Conservation (phyloP, 306 rosid genomes). For the Prunus padus region DNA sequence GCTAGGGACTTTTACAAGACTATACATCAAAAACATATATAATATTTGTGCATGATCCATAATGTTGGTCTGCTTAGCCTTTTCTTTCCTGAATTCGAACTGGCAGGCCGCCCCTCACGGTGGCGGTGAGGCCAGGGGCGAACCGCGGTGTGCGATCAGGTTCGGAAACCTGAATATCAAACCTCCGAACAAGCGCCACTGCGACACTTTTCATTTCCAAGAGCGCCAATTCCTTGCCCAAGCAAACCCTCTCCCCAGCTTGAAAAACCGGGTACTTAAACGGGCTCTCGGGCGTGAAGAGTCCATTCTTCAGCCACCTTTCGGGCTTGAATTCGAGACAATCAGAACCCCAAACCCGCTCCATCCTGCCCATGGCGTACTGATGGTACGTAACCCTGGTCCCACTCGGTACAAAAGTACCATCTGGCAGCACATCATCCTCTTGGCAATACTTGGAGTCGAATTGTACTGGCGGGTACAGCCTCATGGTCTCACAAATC, state of each 20-base stretch:
- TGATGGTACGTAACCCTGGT: conserved; percentile 84
- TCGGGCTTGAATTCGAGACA: conserved; percentile 62
- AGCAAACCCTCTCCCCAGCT: conserved; percentile 75
- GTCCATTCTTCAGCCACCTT: conserved; percentile 62
- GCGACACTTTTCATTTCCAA: conserved; percentile 57
- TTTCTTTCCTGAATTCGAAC: conserved; percentile 47
- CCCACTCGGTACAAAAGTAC: conserved; percentile 62
- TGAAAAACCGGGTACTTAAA: conserved; percentile 84
- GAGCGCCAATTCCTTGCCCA: conserved; percentile 82
- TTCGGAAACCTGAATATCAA: conserved; percentile 39
- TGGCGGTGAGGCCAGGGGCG: conserved; percentile 71
- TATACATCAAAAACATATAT: no score
- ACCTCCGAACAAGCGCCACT: conserved; percentile 37
- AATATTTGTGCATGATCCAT: background rate
- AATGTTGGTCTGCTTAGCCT: background rate
- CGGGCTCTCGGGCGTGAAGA: conserved; percentile 44
- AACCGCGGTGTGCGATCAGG: conserved; percentile 41
- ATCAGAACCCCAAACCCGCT: conserved; percentile 71
- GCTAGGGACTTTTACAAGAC: no score
- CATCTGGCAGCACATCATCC: conserved; percentile 84
- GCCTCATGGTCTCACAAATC: conserved; percentile 72
- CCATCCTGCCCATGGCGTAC: conserved; percentile 98
- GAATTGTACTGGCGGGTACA: conserved; percentile 82
- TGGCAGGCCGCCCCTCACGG: conserved; percentile 63
- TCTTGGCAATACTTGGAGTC: conserved; percentile 71